These are phyloP conservation scores for Lagenidium sp. DNA, from an alignment of 352 stramenopile species.

Conservation along the genomic window DNA sequence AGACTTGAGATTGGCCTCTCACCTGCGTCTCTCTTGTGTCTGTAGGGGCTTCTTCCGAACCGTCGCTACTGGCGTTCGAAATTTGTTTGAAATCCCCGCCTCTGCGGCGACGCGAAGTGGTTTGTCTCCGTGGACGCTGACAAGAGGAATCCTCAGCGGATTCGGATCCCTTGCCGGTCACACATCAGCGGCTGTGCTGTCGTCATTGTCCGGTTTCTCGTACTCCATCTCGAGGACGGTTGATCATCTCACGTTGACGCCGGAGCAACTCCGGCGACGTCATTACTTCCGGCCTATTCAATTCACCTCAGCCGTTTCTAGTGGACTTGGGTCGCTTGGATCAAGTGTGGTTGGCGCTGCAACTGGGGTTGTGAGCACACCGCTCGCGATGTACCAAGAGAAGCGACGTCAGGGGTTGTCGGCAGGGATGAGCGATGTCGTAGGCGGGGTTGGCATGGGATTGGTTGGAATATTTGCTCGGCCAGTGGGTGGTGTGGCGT, in stretches of 20 bases:
- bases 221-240: slow-evolving; percentile 77
- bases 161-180: slow-evolving; percentile 68
- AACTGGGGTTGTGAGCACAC: slow-evolving; percentile 66
- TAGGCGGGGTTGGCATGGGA: slow-evolving; percentile 67
- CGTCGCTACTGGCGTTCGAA: slow-evolving; percentile 53
- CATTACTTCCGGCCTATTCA: slow-evolving; percentile 61
- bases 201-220: slow-evolving; percentile 70
- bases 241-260: slow-evolving; percentile 65
- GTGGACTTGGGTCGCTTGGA: slow-evolving; percentile 58
- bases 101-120: slow-evolving; percentile 46
- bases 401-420: slow-evolving; percentile 48
- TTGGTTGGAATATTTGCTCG: slow-evolving; percentile 71
- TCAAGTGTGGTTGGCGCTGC: slow-evolving; percentile 71
- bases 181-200: slow-evolving; percentile 52
- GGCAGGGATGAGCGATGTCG: slow-evolving; percentile 48
- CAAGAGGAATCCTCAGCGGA: slow-evolving; percentile 55
- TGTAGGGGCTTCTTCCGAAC: slow-evolving; percentile 68
- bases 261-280: slow-evolving; percentile 43
- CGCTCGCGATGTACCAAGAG: slow-evolving; percentile 66
- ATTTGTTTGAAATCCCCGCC: slow-evolving; percentile 73
- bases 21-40: not conserved
- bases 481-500: slow-evolving; percentile 69
- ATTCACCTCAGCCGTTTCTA: slow-evolving; percentile 47
- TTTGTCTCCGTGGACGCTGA: slow-evolving; percentile 72
- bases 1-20: not conserved